Base-by-base conservation (phyloP, 2,329 filamentous ascomycete species). In the Alternaria brassicicola region DNA sequence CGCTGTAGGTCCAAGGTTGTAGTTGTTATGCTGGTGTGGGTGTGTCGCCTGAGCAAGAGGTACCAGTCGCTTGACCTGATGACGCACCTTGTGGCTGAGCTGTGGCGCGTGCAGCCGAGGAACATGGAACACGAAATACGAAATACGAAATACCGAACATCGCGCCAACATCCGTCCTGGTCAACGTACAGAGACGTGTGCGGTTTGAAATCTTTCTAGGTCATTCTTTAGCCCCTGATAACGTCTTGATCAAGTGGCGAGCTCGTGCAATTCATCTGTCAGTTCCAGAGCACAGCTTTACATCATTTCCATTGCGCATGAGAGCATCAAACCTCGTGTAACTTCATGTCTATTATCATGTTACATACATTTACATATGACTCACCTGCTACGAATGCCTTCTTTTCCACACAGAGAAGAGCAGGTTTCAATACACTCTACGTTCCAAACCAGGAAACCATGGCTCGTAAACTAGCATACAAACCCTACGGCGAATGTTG, bases 51-150 rank as follows among this genome's bases (percentile, higher is more conserved):
- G 57, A 52, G 54, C 51, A 43, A 36, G 23, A 43, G 35, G 33
- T 45, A 26, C 23, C 28, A 52, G 46, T 35, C 51, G 38, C 43
- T 53, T 33, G 52, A 47, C 48, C 54, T 47, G 50, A 61, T 63
- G 58, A 63, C 61, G 61, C 61, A 50, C 41, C 25, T 30, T 38
- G 38, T 55, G 56, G 56, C 56, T 55, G 47, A 31, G 41, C 13
- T 47, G 52, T 55, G 56, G 56, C 56, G 43, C 28, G 31, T 55
- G 56, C 51, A 30, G 21, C 50, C 50, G 26, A 45, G 39, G 41
- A 26, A 28, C 21, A 26, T 43, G 49, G 28, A 47, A 35, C 35
- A 35, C 43, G 43, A 35, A 23, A 47, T 35, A 47, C 43, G 43
- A 33, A 33, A 21, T n/a, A 35, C 43, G 43, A 35, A 23, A 47